A percentile compares a stretch with the other conserved stretches of the same genome.
phyloP scores from a whole-genome alignment of 1,284 basidiomycete species.

The Caloboletus firmus region DNA sequence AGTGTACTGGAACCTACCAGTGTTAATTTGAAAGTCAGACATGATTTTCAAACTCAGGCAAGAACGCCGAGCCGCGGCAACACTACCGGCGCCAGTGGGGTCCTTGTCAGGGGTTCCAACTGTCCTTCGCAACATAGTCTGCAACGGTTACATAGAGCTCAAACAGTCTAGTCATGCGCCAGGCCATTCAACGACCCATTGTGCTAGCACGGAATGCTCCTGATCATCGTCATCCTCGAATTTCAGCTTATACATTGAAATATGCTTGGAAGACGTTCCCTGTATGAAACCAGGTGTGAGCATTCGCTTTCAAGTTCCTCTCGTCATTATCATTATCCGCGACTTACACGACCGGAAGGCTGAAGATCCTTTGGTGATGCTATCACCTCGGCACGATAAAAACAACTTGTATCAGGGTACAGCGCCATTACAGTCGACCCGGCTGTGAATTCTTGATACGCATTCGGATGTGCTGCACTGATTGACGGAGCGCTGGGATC shows the following conservation, averaged over 20 bases:
- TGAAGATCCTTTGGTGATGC: slow-evolving; percentile 60
- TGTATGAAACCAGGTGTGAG: slow-evolving; percentile 11
- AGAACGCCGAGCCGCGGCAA: too few relatives aligned
- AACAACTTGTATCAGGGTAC: slow-evolving; percentile 84
- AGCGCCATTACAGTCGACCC: slow-evolving; percentile 77
- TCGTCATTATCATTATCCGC: background rate
- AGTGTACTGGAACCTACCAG: too few relatives aligned
- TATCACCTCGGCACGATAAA: slow-evolving; percentile 80
- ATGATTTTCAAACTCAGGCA: too few relatives aligned
- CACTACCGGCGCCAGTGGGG: slow-evolving; percentile 11
- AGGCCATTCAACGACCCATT: slow-evolving; percentile 78
- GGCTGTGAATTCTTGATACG: slow-evolving; percentile 68
- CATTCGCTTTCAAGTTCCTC: background rate
- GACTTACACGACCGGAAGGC: slow-evolving; percentile 49
- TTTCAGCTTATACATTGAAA: slow-evolving; percentile 67
- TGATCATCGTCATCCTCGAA: slow-evolving; percentile 84
- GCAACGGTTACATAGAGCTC: background rate
- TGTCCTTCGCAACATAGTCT: background rate
- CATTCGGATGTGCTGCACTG: slow-evolving; percentile 60
- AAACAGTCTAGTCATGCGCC: slow-evolving; percentile 30
- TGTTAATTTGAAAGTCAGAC: too few relatives aligned
- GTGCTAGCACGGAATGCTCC: slow-evolving; percentile 66
- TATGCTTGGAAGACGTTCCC: slow-evolving; percentile 44
- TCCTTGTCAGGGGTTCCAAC: background rate
- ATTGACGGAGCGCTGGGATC: slow-evolving; percentile 60